These are phyloP conservation scores for Arthromyces matolae DNA, from an alignment of 768 basidiomycete species.

Conservation along the genomic window DNA sequence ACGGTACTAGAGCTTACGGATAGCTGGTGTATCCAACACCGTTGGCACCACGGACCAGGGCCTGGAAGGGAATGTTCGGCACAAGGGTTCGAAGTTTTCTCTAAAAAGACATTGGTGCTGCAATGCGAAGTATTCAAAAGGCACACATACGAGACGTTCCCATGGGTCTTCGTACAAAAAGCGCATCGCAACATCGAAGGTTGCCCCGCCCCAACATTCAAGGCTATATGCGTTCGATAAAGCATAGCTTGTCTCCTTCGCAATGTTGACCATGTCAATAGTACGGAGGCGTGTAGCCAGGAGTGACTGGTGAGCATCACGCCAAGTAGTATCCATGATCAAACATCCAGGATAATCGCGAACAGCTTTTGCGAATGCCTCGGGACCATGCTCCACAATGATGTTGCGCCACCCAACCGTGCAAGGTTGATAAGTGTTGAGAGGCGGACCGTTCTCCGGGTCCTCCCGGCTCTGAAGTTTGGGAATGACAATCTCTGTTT, in stretches of 20 bases:
- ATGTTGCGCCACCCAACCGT: conserved; percentile 96
- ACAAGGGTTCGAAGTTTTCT: conserved; percentile 91
- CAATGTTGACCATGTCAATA: conserved; percentile 96
- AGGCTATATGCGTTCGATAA: conserved; percentile 93
- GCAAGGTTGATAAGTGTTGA: conserved; percentile 84
- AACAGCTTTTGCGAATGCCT: conserved; percentile 97
- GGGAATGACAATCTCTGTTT: conserved; percentile 82
- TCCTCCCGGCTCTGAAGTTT: conserved; percentile 75
- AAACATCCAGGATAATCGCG: conserved; percentile 92
- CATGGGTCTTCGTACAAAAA: conserved; percentile 99
- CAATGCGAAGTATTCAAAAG: background rate
- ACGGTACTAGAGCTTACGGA: conserved; percentile 54
- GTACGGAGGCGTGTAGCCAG: conserved; percentile 95
- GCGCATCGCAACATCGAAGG: conserved; percentile 98
- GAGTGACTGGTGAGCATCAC: conserved; percentile 97
- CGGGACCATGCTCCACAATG: conserved; percentile 95
- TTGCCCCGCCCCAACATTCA: conserved; percentile 99
- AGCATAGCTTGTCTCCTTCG: conserved; percentile 94
- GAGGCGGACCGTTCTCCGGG: conserved; percentile 57
- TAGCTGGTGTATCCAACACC: conserved; percentile 99
- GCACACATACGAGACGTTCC: conserved; percentile 81
- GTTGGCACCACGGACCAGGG: conserved; percentile 97
- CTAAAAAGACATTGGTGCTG: conserved; percentile 34
- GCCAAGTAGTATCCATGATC: conserved; percentile 99
- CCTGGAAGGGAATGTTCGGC: conserved; percentile 98